Evolutionary conservation across 1,284 basidiomycete species (phyloP).

Genomic region (Macrocybe sp.): DNA sequence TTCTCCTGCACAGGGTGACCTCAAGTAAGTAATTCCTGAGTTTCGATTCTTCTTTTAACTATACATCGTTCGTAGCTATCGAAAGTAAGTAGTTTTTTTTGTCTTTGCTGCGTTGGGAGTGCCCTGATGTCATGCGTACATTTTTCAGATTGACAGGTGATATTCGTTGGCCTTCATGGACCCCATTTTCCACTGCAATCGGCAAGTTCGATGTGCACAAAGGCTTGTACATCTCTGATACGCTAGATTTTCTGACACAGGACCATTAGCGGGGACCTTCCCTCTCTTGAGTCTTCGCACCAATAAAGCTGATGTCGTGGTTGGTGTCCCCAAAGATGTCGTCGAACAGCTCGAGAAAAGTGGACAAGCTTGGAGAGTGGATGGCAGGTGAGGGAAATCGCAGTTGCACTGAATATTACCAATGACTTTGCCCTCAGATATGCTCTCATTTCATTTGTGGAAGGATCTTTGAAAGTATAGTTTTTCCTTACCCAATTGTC

Average conservation of each 20-base stretch:
- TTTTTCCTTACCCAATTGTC: background rate
- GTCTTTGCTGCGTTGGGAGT: conserved; percentile 1
- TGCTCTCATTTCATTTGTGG: conserved; percentile 42
- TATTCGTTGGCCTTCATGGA: conserved; percentile 82
- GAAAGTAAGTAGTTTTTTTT: conserved; percentile 54
- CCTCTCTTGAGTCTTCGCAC: conserved; percentile 85
- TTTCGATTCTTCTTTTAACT: background rate
- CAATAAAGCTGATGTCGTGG: conserved; percentile 94
- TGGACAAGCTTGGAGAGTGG: conserved; percentile 75
- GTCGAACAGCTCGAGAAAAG: conserved; percentile 63
- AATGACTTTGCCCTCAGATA: conserved; percentile 28
- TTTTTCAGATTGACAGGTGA: conserved; percentile 79
- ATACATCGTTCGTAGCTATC: conserved; percentile 48
- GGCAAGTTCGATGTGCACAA: conserved; percentile 12
- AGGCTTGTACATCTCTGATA: background rate
- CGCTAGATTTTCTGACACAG: conserved; percentile 28
- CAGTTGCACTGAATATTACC: background rate
- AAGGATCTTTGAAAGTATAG: background rate
- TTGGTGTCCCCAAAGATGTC: conserved; percentile 65
- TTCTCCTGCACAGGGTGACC: conserved; percentile 59
- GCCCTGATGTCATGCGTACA: conserved; percentile 22
- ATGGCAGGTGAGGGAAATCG: conserved; percentile 60
- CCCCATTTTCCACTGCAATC: conserved; percentile 71
- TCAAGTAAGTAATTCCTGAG: conserved; percentile 56
- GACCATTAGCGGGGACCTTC: conserved; percentile 76